These are phyloP conservation scores for Dalbergia cultrata DNA, from an alignment of 306 rosid genomes.

Conservation along the genomic window DNA sequence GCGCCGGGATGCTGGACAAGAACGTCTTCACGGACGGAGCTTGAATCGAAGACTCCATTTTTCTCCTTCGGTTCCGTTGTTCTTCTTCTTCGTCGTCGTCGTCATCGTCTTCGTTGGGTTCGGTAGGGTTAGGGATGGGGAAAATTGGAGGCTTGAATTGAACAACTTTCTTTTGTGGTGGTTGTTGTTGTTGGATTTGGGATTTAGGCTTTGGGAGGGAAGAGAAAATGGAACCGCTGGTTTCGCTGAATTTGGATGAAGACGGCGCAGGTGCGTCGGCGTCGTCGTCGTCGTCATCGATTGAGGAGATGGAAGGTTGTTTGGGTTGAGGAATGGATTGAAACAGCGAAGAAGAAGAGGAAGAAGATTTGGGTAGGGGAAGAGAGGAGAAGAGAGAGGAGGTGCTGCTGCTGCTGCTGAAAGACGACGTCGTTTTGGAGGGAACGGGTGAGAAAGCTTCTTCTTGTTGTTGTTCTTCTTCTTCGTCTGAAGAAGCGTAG, in stretches of 20 bases:
- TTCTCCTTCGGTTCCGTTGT: constrained; percentile 55
- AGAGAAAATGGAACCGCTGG: constrained; percentile 29
- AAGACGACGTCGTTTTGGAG: constrained; percentile 47
- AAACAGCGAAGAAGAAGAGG: constrained; percentile 59
- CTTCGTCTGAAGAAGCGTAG: constrained; percentile 91
- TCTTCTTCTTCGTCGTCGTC: constrained; percentile 60
- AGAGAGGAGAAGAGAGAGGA: constrained; percentile 57
- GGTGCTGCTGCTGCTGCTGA: neutral
- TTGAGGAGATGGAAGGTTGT: constrained; percentile 36
- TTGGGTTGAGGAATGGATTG: constrained; percentile 71
- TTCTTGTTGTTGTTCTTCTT: constrained; percentile 52
- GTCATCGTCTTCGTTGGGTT: constrained; percentile 54
- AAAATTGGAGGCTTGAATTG: constrained; percentile 79
- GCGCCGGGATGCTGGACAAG: constrained; percentile 83
- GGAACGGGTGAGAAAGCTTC: constrained; percentile 27
- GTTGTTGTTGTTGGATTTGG: constrained; percentile 35
- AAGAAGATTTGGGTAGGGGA: constrained; percentile 58
- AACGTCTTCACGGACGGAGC: constrained; percentile 68
- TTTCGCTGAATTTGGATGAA: neutral
- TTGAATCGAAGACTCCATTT: constrained; percentile 51
- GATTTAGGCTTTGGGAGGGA: constrained; percentile 67
- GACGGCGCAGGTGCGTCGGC: neutral
- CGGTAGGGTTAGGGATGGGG: constrained; percentile 50
- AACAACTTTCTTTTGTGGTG: constrained; percentile 65
- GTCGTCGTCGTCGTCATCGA: neutral